Conservation (phyloP, 176 grass and related monocot species). For the Phyllostachys edulis region DNA sequence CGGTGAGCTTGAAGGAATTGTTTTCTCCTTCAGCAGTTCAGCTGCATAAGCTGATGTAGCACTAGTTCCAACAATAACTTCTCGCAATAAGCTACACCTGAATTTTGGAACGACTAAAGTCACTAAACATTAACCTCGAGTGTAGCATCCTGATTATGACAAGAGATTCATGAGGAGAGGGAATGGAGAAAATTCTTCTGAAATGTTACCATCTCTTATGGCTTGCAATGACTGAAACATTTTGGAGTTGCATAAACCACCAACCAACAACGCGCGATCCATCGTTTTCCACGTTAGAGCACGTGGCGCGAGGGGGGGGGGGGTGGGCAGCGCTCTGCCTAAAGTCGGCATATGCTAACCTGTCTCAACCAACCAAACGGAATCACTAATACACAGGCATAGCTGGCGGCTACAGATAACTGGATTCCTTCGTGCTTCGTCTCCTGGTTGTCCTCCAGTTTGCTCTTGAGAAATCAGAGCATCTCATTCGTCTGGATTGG, state of each 20-base stretch:
- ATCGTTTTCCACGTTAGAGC: conserved; percentile 19
- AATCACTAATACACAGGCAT: neutral
- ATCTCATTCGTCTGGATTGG: neutral
- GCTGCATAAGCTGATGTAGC: neutral
- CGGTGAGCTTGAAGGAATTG: neutral
- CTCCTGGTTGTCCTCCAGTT: neutral
- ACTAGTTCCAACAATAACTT: neutral
- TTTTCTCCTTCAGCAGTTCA: neutral
- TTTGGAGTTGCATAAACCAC: neutral
- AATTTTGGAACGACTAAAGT: neutral
- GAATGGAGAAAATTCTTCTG: too few species aligned
- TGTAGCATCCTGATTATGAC: neutral
- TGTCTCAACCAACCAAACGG: neutral
- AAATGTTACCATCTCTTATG: neutral
- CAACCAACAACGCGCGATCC: neutral
- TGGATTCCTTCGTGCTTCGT: neutral
- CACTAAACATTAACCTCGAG: neutral
- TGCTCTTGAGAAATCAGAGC: neutral
- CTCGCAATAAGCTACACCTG: neutral
- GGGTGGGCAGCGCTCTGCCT: neutral
- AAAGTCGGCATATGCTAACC: neutral
- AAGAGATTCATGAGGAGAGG: neutral
- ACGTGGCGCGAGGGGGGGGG: neutral
- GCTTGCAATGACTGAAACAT: neutral
- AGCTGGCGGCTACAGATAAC: neutral